A percentile compares a stretch with the other conserved stretches of the same genome.
These are phyloP conservation scores for Fonticula alba DNA, from an alignment of 78 protist species.

Conservation along the genomic window DNA sequence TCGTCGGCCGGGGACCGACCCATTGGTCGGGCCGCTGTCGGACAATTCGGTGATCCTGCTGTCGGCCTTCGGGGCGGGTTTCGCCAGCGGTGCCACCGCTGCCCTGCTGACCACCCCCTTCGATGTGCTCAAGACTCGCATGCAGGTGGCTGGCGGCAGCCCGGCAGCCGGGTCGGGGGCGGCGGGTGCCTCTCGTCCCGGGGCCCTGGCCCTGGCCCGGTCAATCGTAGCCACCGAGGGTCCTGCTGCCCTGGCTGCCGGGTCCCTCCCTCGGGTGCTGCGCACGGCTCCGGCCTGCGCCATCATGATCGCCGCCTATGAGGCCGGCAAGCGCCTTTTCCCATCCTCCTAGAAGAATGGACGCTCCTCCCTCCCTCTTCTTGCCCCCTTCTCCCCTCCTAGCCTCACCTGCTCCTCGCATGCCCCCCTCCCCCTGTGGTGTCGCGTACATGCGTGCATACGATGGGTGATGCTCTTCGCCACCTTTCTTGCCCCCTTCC, in stretches of 20 bases:
- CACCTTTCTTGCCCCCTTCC: too few species aligned
- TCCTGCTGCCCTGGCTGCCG: not conserved
- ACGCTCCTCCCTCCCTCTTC: too few species aligned
- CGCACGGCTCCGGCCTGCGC: slow-evolving; percentile 20
- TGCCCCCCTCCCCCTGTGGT: too few species aligned
- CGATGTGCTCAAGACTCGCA: slow-evolving; percentile 27
- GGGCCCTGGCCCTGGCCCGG: not conserved
- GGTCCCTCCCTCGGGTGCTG: not conserved
- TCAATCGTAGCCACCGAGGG: not conserved
- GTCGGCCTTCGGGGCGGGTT: slow-evolving; percentile 6
- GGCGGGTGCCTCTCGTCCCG: not conserved
- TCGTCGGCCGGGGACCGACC: too few species aligned
- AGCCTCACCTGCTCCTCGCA: too few species aligned
- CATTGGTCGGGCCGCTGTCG: too few species aligned
- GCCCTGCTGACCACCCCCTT: slow-evolving; percentile 17
- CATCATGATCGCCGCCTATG: slow-evolving; percentile 20
- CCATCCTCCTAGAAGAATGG: too few species aligned
- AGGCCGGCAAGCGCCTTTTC: not conserved
- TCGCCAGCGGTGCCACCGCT: slow-evolving; percentile 1
- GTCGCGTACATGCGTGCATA: too few species aligned
- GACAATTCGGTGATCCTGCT: not conserved
- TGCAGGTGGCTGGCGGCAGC: not conserved
- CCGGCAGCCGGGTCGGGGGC: not conserved
- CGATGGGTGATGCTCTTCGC: too few species aligned
- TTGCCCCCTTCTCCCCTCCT: too few species aligned